phyloP scores from a whole-genome alignment of 495 filamentous ascomycete genomes.

The Thozetella sp. region DNA sequence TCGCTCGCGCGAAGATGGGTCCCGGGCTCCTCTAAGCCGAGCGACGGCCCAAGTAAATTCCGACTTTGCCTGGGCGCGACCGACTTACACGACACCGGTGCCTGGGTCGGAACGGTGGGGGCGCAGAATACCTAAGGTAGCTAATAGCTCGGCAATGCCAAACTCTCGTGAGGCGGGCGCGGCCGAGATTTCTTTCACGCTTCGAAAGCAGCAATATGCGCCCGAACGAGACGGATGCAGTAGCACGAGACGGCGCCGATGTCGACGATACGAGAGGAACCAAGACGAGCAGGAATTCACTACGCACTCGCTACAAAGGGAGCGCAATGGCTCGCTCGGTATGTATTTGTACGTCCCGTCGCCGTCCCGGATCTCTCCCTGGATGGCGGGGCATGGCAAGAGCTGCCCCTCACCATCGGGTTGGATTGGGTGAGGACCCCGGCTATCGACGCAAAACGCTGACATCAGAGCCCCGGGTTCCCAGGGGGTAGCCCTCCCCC shows the following conservation, averaged over 20 bases:
- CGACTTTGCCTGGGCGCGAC: too few species aligned
- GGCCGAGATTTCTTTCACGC: background rate
- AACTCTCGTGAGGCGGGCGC: background rate
- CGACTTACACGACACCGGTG: background rate
- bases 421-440: too few species aligned
- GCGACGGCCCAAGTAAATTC: background rate
- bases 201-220: background rate
- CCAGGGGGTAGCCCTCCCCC: constrained; percentile 1
- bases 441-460: background rate
- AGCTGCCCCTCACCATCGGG: constrained; percentile 1
- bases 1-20: background rate
- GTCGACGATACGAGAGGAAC: background rate
- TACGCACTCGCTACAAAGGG: background rate
- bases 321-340: background rate
- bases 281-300: background rate
- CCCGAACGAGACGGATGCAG: background rate
- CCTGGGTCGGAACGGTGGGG: background rate
- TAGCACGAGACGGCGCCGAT: background rate
- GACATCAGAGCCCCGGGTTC: constrained; percentile 8
- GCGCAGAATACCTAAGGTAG: background rate
- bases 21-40: background rate
- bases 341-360: background rate
- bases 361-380: background rate
- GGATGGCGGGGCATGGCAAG: background rate
- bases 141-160: too few species aligned